Evolutionary conservation across 208 protist genomes (phyloP), one percentile per base, ranked within the genome.

Genomic region (Herpetomonas muscarum): DNA sequence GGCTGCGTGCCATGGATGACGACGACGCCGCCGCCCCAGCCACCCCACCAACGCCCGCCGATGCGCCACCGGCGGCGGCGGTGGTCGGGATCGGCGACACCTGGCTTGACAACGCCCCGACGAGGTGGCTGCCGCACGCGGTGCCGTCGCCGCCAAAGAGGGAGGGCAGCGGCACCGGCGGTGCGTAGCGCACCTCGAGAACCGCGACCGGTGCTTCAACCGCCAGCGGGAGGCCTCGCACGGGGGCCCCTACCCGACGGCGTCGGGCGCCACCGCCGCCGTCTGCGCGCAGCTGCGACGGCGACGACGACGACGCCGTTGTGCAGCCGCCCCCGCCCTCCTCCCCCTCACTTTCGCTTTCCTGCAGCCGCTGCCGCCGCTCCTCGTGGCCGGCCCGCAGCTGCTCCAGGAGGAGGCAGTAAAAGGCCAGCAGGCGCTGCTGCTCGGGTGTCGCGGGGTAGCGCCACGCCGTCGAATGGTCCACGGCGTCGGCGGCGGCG

Each of bases 181-280:
- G 70, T 10, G 51, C 61, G 59, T 74, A 81, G 32, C 72, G 70
- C 55, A 85, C n/a, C 55, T 80, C 77, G 49, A 85, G 25, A 42
- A 85, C 77, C 12, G 77, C 77, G n/a, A 85, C 54, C n/a, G 72
- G 62, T 9, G 62, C 63, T 29, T 44, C 50, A 1, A 56, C 48
- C 6, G 7, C 10, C 10, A 17, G 6, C n/a, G n/a, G n/a, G n/a
- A n/a, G n/a, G n/a, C n/a, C n/a, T n/a, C n/a, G n/a, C n/a, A n/a
- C n/a, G n/a, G n/a, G n/a, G n/a, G n/a, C n/a, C n/a, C n/a, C n/a
- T n/a, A n/a, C n/a, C n/a, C n/a, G n/a, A n/a, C n/a, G n/a, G 26
- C 26, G 39, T 28, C 5, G 24, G 41, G 28, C 37, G 25, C 46
- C 9, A 50, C 28, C 10, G 9, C 56, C 4, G 36, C 21, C 34